A percentile compares a stretch with the other conserved stretches of the same genome.
phyloP scores from a whole-genome alignment of 2,329 filamentous ascomycete species.

The Botrytis tulipae region DNA sequence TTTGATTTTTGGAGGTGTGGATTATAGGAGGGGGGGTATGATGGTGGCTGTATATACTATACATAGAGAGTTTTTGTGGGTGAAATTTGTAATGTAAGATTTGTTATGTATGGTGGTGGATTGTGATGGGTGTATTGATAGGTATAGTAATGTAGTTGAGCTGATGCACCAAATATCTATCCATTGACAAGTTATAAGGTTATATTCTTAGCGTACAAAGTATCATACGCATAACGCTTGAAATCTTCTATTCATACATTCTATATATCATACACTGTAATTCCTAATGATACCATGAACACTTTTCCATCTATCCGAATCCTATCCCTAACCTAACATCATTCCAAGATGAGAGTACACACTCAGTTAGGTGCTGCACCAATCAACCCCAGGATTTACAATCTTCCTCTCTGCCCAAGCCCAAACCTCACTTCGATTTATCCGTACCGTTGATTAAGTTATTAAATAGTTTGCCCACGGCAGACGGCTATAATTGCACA shows the following conservation, averaged over 20 bases:
- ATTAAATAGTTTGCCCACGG: constrained; percentile 30
- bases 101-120: background rate
- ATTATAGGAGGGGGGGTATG: accelerated
- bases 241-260: background rate
- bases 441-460: constrained; percentile 30
- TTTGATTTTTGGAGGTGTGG: background rate
- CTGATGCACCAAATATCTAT: background rate
- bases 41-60: background rate
- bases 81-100: background rate
- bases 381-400: background rate
- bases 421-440: constrained; percentile 22
- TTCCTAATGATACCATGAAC: background rate
- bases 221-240: background rate
- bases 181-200: background rate
- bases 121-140: background rate
- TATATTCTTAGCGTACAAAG: background rate
- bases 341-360: background rate
- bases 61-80: accelerated
- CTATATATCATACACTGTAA: background rate
- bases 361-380: background rate
- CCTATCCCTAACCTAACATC: too few species aligned
- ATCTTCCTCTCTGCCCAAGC: accelerated
- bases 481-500: constrained; percentile 21
- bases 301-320: background rate
- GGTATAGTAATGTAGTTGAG: background rate